Conservation (phyloP, 345 rosid species). For the Linum tenue region DNA sequence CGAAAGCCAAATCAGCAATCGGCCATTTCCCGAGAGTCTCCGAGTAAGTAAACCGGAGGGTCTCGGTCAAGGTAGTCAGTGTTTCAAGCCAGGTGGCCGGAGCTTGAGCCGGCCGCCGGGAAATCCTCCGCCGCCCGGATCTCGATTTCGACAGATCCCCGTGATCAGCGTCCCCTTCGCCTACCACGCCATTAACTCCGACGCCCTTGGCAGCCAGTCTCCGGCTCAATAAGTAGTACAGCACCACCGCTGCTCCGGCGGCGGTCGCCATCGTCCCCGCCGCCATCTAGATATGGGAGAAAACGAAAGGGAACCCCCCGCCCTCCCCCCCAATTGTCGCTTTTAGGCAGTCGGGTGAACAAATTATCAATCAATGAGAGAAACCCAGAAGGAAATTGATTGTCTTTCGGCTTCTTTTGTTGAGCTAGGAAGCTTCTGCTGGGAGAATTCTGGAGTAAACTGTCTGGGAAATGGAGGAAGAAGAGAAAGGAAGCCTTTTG, state of each 20-base stretch:
- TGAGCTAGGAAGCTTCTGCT: background rate
- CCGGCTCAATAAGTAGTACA: constrained; percentile 44
- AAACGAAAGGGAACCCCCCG: background rate
- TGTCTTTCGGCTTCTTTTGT: background rate
- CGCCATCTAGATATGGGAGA: constrained; percentile 36
- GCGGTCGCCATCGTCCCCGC: constrained; percentile 85
- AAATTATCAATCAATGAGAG: background rate
- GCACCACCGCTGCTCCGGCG: constrained; percentile 69
- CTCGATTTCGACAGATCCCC: constrained; percentile 56
- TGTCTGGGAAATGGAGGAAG: background rate
- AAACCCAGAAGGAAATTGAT: background rate
- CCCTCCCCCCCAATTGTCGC: background rate
- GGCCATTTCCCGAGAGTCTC: constrained; percentile 99
- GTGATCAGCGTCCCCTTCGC: background rate
- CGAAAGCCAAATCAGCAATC: constrained; percentile 87
- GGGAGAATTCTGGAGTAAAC: background rate
- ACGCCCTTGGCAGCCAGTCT: constrained; percentile 36
- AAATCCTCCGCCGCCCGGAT: constrained; percentile 55
- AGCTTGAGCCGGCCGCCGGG: constrained; percentile 78
- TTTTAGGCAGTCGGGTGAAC: background rate
- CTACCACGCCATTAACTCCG: constrained; percentile 24
- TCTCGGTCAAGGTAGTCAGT: constrained; percentile 71
- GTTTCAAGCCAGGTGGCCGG: constrained; percentile 96
- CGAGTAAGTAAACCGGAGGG: constrained; percentile 79
- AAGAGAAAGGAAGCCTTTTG: background rate